Percentiles rank a stretch among this genome's conserved stretches.
Evolutionary conservation across 2,329 filamentous ascomycete species (phyloP).

Genomic region (Claviceps arundinis): DNA sequence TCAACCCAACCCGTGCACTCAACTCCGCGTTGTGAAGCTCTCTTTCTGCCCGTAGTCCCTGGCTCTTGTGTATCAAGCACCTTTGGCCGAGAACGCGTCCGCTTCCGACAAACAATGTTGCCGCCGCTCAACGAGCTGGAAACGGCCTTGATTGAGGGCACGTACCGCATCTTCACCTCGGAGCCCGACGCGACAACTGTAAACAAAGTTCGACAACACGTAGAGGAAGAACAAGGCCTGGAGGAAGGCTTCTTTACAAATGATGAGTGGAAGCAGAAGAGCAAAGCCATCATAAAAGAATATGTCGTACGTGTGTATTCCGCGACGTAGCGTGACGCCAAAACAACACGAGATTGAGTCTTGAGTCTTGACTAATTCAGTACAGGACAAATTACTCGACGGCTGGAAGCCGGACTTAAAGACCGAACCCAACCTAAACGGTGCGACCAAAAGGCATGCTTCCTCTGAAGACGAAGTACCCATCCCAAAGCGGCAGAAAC

Average conservation of each 20-base stretch:
- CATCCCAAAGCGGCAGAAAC: slow-evolving; percentile 3
- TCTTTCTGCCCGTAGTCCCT: not conserved
- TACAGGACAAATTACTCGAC: slow-evolving; percentile 23
- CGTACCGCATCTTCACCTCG: slow-evolving; percentile 30
- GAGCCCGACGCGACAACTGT: slow-evolving; percentile 38
- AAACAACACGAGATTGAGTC: not conserved
- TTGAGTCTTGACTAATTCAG: not conserved
- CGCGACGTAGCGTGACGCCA: not conserved
- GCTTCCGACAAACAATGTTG: slow-evolving; percentile 8
- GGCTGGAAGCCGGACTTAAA: slow-evolving; percentile 22
- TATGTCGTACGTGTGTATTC: slow-evolving; percentile 32
- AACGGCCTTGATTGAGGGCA: slow-evolving; percentile 31
- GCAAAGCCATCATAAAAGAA: slow-evolving; percentile 43
- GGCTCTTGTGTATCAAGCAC: no score
- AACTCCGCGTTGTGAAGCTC: not conserved
- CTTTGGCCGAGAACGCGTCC: not conserved
- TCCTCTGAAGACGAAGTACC: slow-evolving; percentile 21
- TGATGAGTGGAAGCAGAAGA: slow-evolving; percentile 42
- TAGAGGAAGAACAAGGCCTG: slow-evolving; percentile 34
- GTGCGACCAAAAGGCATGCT: slow-evolving; percentile 20
- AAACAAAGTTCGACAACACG: slow-evolving; percentile 40
- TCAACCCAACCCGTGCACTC: not conserved
- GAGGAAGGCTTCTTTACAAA: slow-evolving; percentile 36
- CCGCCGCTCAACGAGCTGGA: slow-evolving; percentile 30
- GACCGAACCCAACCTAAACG: slow-evolving; percentile 13